Conservation (phyloP, 208 protist genomes). For the Jaenimonas drosophilae region DNA sequence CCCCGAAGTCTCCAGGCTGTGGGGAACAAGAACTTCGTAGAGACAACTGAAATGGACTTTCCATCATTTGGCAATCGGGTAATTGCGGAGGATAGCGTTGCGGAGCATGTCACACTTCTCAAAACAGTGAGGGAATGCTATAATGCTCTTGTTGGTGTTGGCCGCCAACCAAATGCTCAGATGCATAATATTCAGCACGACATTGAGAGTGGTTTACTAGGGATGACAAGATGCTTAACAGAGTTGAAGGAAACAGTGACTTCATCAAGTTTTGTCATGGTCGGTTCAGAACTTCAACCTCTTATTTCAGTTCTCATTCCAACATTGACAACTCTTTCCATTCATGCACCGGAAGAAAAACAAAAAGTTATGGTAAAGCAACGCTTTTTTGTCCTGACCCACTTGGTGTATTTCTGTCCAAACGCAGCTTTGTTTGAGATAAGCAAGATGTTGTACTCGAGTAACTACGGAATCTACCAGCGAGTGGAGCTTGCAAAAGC, state of each 20-base stretch:
- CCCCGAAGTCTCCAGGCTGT: neutral
- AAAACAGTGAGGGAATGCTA: conserved; percentile 44
- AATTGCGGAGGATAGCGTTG: conserved; percentile 24
- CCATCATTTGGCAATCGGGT: conserved; percentile 26
- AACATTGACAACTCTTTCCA: conserved; percentile 29
- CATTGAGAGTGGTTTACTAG: conserved; percentile 36
- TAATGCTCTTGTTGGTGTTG: conserved; percentile 49
- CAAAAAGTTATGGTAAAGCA: conserved; percentile 24
- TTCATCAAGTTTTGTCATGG: neutral
- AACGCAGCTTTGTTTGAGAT: conserved; percentile 29
- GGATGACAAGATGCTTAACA: conserved; percentile 18
- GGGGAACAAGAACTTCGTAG: neutral
- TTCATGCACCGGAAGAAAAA: conserved; percentile 50
- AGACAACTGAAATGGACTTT: neutral
- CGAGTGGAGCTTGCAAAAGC: conserved; percentile 44
- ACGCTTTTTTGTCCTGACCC: conserved; percentile 29
- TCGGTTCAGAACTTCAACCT: conserved; percentile 13
- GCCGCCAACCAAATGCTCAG: conserved; percentile 43
- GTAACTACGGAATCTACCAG: conserved; percentile 55
- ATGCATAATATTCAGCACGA: conserved; percentile 50
- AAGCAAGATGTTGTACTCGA: conserved; percentile 42
- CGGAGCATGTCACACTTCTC: conserved; percentile 25
- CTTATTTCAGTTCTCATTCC: conserved; percentile 39
- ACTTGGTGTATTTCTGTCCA: conserved; percentile 40
- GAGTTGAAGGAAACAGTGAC: conserved; percentile 5